phyloP scores from a whole-genome alignment of 495 filamentous ascomycete genomes.

The Pseudoneurospora amorphoporcata region DNA sequence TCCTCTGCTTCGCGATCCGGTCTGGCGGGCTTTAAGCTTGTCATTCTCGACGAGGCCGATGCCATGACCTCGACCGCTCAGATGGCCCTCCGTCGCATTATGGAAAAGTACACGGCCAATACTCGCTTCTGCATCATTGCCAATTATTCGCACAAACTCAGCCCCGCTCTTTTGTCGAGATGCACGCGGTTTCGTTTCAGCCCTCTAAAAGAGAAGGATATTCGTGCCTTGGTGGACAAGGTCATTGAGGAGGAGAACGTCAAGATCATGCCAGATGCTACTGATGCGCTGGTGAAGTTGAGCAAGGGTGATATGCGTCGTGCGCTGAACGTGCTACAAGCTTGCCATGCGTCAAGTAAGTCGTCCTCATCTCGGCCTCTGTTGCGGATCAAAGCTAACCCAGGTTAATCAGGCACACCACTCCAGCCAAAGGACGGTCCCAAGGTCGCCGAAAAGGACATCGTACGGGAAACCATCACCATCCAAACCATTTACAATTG shows the following conservation, averaged over 20 bases:
- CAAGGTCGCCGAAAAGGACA: conserved; percentile 45
- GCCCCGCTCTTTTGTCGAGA: conserved; percentile 80
- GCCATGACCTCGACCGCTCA: conserved; percentile 96
- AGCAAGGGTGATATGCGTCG: conserved; percentile 95
- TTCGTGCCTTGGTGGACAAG: conserved; percentile 71
- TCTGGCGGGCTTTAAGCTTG: conserved; percentile 80
- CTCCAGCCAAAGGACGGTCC: conserved; percentile 55
- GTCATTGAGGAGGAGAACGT: conserved; percentile 84
- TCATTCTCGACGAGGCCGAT: conserved; percentile 95
- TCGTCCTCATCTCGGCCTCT: not conserved
- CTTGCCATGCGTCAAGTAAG: conserved; percentile 86
- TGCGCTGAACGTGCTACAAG: conserved; percentile 90
- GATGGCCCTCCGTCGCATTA: conserved; percentile 93
- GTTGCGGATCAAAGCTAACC: conserved; percentile 7
- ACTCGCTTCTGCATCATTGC: conserved; percentile 97
- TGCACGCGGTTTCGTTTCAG: conserved; percentile 96
- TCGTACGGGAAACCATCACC: conserved; percentile 74
- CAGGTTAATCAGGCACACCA: conserved; percentile 44
- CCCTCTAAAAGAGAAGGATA: conserved; percentile 80
- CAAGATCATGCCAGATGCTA: conserved; percentile 68
- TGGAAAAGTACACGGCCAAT: conserved; percentile 99
- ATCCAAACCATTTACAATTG: conserved; percentile 92
- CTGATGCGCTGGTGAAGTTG: conserved; percentile 69
- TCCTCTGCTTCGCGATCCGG: conserved; percentile 25
- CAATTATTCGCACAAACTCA: conserved; percentile 99